These are phyloP conservation scores for Candida saitoana DNA, from an alignment of 805 yeast genomes.

Conservation along the genomic window DNA sequence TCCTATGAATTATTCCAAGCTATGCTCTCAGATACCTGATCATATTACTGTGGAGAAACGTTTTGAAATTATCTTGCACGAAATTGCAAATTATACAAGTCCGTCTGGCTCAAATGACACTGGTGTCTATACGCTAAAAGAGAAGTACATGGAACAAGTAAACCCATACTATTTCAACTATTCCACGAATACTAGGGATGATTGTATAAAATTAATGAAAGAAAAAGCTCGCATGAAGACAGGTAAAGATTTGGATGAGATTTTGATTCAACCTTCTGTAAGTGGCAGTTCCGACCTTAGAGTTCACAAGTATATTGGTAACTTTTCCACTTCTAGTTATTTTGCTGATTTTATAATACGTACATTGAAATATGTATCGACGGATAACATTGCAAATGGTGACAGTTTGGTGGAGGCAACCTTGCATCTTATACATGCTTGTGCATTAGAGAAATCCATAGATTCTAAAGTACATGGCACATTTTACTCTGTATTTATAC, in stretches of 20 bases:
- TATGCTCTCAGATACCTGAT: conserved; percentile 70
- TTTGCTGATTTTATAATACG: conserved; percentile 52
- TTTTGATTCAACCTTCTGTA: conserved; percentile 55
- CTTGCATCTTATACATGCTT: conserved; percentile 68
- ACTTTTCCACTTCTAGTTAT: conserved; percentile 49
- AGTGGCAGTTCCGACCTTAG: conserved; percentile 29
- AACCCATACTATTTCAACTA: conserved; percentile 78
- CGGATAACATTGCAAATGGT: conserved; percentile 33
- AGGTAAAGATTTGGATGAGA: conserved; percentile 39
- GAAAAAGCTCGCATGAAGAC: conserved; percentile 41
- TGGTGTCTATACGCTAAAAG: conserved; percentile 36
- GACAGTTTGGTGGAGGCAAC: conserved; percentile 59
- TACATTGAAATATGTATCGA: conserved; percentile 39
- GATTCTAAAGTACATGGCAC: conserved; percentile 26
- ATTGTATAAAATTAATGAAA: conserved; percentile 65
- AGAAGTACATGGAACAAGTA: conserved; percentile 27
- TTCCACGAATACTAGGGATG: conserved; percentile 75
- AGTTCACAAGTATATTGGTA: conserved; percentile 42
- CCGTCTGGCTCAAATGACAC: conserved; percentile 34
- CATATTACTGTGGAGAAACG: conserved; percentile 66
- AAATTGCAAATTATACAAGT: conserved; percentile 28
- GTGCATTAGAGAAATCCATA: conserved; percentile 29
- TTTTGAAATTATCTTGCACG: conserved; percentile 52
- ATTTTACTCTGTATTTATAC: conserved; percentile 27
- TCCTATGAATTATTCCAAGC: conserved; percentile 64